A percentile compares a stretch with the other conserved stretches of the same genome.
Evolutionary conservation across 768 basidiomycete species (phyloP).

Genomic region (Suillus fuscotomentosus): DNA sequence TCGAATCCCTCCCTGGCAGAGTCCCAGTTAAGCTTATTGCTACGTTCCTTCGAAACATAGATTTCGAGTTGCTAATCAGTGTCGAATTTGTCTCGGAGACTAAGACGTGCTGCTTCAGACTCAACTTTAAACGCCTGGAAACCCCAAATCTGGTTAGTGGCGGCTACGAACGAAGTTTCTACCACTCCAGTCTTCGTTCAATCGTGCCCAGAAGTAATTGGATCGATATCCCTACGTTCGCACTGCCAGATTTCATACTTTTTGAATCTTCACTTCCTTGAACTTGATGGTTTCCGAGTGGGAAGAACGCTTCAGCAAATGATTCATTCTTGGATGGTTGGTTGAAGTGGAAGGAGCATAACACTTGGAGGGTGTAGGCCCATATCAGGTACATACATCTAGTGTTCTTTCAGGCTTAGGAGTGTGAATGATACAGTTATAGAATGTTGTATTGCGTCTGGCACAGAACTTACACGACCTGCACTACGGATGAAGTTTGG

Average conservation of each 20-base stretch:
- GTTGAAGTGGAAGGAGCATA: conserved; percentile 60
- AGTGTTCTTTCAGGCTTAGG: neutral
- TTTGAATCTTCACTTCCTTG: conserved; percentile 63
- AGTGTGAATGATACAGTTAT: conserved; percentile 12
- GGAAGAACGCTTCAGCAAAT: conserved; percentile 69
- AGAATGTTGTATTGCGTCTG: conserved; percentile 64
- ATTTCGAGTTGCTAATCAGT: conserved; percentile 59
- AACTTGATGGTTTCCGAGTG: conserved; percentile 65
- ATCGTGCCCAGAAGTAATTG: conserved; percentile 77
- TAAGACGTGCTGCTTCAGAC: conserved; percentile 60
- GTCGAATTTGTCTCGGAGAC: conserved; percentile 59
- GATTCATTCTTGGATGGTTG: conserved; percentile 76
- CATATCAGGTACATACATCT: conserved; percentile 57
- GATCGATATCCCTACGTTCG: conserved; percentile 72
- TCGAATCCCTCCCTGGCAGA: conserved; percentile 45
- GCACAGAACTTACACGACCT: conserved; percentile 68
- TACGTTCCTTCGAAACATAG: conserved; percentile 67
- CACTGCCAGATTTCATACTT: conserved; percentile 59
- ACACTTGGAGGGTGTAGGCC: conserved; percentile 54
- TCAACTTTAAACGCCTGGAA: conserved; percentile 75
- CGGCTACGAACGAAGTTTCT: conserved; percentile 50
- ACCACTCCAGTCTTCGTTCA: conserved; percentile 58
- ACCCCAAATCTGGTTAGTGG: conserved; percentile 47
- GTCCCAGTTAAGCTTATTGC: conserved; percentile 70
- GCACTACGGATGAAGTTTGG: conserved; percentile 81